A percentile compares a stretch with the other conserved stretches of the same genome.
Conservation (phyloP, 75 land plant genomes). For the Gnetum montanum region DNA sequence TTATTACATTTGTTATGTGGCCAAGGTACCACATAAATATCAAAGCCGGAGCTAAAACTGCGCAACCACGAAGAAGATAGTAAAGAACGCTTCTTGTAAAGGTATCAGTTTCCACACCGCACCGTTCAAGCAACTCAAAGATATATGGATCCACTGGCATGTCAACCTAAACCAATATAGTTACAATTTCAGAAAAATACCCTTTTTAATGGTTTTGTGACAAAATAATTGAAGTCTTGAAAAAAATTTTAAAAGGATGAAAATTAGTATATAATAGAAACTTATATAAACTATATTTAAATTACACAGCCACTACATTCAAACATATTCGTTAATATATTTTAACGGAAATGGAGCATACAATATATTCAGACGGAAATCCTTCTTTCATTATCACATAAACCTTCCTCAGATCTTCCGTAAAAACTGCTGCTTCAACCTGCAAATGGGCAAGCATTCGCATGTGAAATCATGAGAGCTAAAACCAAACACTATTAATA, state of each 20-base stretch:
- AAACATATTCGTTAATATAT: neutral
- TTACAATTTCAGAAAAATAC: neutral
- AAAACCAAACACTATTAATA: too few species aligned
- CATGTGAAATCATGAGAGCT: too few species aligned
- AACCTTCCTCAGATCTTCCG: constrained; percentile 58
- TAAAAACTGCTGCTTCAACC: constrained; percentile 88
- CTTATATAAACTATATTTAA: neutral
- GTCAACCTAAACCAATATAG: constrained; percentile 61
- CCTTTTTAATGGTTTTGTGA: neutral
- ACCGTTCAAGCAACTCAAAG: constrained; percentile 55
- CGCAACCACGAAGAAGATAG: constrained; percentile 47
- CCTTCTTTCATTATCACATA: constrained; percentile 96
- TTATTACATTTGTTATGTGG: too few species aligned
- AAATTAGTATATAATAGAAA: neutral
- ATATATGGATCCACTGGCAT: constrained; percentile 90
- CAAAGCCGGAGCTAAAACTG: constrained; percentile 67
- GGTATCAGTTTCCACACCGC: constrained; percentile 79
- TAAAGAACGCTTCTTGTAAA: constrained; percentile 46
- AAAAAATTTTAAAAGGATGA: neutral
- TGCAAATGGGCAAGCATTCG: too few species aligned
- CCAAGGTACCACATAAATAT: constrained; percentile 42
- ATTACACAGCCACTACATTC: neutral
- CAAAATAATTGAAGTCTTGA: neutral
- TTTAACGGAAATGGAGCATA: constrained; percentile 9
- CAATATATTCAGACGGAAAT: constrained; percentile 83